Percentiles rank a stretch among this genome's conserved stretches.
Conservation (phyloP, 768 basidiomycete genomes). For the Calocybe gangraenosa region DNA sequence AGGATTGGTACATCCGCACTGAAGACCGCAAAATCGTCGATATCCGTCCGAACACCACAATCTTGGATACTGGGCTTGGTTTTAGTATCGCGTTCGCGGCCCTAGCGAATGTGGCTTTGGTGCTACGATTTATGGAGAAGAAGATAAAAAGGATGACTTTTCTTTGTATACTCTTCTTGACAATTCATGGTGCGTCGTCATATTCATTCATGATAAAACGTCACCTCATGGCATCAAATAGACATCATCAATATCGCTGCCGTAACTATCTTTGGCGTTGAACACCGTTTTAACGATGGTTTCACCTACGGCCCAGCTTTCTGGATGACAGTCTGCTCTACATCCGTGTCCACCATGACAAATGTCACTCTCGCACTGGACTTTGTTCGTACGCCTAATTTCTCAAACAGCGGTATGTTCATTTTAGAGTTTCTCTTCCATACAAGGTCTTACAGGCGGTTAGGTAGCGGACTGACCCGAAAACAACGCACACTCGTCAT, state of each 20-base stretch:
- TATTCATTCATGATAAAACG: not conserved
- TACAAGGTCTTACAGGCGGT: not conserved
- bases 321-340: conserved; percentile 79
- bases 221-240: conserved; percentile 20
- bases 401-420: conserved; percentile 54
- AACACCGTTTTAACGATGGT: conserved; percentile 56
- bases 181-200: conserved; percentile 57
- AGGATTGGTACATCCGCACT: conserved; percentile 68
- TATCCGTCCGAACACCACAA: conserved; percentile 44
- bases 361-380: conserved; percentile 70
- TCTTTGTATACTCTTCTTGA: conserved; percentile 57
- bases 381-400: conserved; percentile 53
- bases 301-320: conserved; percentile 70
- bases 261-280: conserved; percentile 58
- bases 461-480: conserved; percentile 76
- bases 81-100: conserved; percentile 67
- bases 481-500: conserved; percentile 81
- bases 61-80: conserved; percentile 58
- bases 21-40: conserved; percentile 41
- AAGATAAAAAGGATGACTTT: conserved; percentile 60
- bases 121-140: conserved; percentile 70
- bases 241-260: conserved; percentile 66
- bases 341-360: conserved; percentile 56
- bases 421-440: not conserved
- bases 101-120: conserved; percentile 62